These are phyloP conservation scores for Russula olivacea DNA, from an alignment of 768 basidiomycete genomes.

Conservation along the genomic window DNA sequence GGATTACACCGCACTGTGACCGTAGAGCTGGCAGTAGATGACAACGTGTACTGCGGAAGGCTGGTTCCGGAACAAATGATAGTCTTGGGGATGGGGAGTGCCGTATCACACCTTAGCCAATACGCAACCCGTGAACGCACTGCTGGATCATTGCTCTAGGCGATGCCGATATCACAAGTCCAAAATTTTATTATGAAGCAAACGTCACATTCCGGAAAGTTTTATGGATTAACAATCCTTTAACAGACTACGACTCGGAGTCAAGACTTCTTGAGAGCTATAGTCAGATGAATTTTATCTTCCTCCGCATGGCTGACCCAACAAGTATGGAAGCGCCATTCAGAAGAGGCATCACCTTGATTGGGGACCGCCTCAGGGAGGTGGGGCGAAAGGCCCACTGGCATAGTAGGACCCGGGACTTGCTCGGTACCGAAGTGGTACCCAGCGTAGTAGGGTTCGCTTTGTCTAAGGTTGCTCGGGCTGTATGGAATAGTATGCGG, in stretches of 20 bases:
- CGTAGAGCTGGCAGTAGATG: not conserved
- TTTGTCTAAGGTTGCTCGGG: not conserved
- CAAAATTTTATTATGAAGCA: not conserved
- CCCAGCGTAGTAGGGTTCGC: not conserved
- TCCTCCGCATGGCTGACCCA: not conserved
- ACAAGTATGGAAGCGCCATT: not conserved
- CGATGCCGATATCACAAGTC: not conserved
- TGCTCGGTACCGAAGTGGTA: not conserved
- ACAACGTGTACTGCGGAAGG: not conserved
- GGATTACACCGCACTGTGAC: not conserved
- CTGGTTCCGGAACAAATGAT: not conserved
- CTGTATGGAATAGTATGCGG: not conserved
- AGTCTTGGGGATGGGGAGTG: not conserved
- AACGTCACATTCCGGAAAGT: not conserved
- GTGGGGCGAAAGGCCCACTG: not conserved
- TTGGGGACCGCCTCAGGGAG: not conserved
- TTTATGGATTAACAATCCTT: not conserved
- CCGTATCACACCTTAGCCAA: not conserved
- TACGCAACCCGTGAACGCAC: not conserved
- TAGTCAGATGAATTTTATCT: constrained; percentile 3
- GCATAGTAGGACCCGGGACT: not conserved
- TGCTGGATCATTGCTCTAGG: not conserved
- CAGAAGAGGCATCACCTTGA: not conserved
- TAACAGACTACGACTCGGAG: not conserved
- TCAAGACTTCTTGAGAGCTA: constrained; percentile 5